phyloP scores from a whole-genome alignment of 148 eudicot genomes.

The Bassia scoparia region DNA sequence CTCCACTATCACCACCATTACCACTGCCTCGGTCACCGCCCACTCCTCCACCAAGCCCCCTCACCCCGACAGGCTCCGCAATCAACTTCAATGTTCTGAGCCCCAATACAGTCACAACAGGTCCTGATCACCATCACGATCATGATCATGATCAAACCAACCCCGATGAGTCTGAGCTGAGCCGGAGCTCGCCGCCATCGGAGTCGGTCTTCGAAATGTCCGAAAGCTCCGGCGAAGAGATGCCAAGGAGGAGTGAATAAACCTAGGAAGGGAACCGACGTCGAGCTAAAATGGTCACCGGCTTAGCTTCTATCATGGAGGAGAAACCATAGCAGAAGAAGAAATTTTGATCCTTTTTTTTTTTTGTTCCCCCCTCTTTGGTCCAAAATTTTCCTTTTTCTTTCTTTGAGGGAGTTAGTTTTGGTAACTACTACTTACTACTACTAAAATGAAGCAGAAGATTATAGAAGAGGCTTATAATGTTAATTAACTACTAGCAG shows the following conservation, averaged over 20 bases:
- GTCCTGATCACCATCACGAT: not conserved
- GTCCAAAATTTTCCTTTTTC: slow-evolving; percentile 5
- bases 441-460: slow-evolving; percentile 11
- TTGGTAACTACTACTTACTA: slow-evolving; percentile 28
- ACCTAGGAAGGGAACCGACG: slow-evolving; percentile 28
- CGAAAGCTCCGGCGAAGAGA: slow-evolving; percentile 50
- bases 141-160: not conserved
- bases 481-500: slow-evolving; percentile 15
- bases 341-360: slow-evolving; percentile 32
- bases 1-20: no score
- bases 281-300: slow-evolving; percentile 46
- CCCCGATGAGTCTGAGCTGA: slow-evolving; percentile 19
- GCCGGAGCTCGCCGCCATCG: slow-evolving; percentile 22
- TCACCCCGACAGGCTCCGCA: slow-evolving; percentile 2
- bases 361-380: not conserved
- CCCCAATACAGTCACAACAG: not conserved
- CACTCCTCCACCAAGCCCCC: slow-evolving; percentile 25
- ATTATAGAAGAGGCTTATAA: slow-evolving; percentile 14
- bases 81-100: not conserved
- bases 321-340: slow-evolving; percentile 33
- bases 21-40: slow-evolving; percentile 5
- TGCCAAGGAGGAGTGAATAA: slow-evolving; percentile 25
- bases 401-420: slow-evolving; percentile 26
- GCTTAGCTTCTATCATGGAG: slow-evolving; percentile 52
- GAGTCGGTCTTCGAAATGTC: slow-evolving; percentile 42